Percentiles rank a stretch among this genome's conserved stretches.
phyloP scores from a whole-genome alignment of 2,329 filamentous ascomycete genomes.

The Calcarisporium arbuscula region DNA sequence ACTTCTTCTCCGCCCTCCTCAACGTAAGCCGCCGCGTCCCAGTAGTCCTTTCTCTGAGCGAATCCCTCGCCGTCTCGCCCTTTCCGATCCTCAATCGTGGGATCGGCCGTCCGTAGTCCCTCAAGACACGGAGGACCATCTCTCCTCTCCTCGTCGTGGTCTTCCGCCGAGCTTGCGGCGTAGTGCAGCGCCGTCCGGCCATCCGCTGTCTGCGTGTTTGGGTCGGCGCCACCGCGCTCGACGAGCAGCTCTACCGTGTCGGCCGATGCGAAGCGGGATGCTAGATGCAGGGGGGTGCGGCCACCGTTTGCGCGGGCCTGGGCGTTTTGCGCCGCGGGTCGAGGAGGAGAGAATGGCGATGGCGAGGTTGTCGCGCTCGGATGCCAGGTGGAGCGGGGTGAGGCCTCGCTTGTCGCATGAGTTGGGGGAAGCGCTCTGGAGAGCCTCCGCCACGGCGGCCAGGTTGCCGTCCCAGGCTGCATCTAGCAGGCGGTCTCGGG shows the following conservation, averaged over 20 bases:
- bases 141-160: conserved; percentile 23
- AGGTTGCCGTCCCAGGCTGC: conserved; percentile 27
- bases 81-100: conserved; percentile 19
- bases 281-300: conserved; percentile 24
- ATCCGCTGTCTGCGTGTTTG: conserved; percentile 20
- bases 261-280: conserved; percentile 20
- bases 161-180: conserved; percentile 21
- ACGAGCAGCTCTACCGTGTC: conserved; percentile 25
- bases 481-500: conserved; percentile 20
- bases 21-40: conserved; percentile 25
- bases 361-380: conserved; percentile 24
- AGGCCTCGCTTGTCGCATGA: conserved; percentile 22
- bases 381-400: conserved; percentile 23
- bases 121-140: conserved; percentile 22
- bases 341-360: conserved; percentile 26
- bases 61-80: conserved; percentile 22
- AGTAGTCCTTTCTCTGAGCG: conserved; percentile 24
- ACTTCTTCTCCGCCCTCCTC: conserved; percentile 25
- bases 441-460: conserved; percentile 16
- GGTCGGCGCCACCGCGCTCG: conserved; percentile 21
- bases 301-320: conserved; percentile 21
- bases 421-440: conserved; percentile 16
- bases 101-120: conserved; percentile 23
- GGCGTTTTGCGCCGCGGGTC: conserved; percentile 19
- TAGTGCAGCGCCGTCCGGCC: conserved; percentile 26